Evolutionary conservation across 306 rosid genomes (phyloP).

Genomic region (Oxytropis ochrocephala): DNA sequence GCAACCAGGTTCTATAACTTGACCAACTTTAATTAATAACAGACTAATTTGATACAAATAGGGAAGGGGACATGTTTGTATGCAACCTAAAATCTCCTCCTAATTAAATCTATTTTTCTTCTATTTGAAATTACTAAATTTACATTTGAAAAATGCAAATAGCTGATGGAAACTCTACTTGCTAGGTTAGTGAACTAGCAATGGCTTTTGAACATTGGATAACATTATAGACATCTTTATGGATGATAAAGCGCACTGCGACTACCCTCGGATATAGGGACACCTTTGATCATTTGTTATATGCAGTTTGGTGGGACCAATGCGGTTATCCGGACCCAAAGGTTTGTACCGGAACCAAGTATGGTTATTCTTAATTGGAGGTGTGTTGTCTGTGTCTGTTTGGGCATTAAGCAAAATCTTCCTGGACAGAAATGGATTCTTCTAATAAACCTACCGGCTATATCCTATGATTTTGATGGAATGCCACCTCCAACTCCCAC

Average conservation of each 20-base stretch:
- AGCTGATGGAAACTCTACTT: slow-evolving; percentile 88
- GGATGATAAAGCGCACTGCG: slow-evolving; percentile 52
- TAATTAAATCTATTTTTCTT: neutral
- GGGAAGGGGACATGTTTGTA: slow-evolving; percentile 32
- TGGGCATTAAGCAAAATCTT: slow-evolving; percentile 75
- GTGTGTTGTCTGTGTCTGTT: slow-evolving; percentile 72
- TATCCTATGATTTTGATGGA: slow-evolving; percentile 86
- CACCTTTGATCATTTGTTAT: slow-evolving; percentile 89
- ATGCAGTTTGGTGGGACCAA: slow-evolving; percentile 94
- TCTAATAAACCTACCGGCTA: slow-evolving; percentile 83
- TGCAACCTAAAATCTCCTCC: slow-evolving; percentile 5
- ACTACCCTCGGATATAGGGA: slow-evolving; percentile 92
- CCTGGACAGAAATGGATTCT: slow-evolving; percentile 89
- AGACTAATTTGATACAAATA: slow-evolving; percentile 15
- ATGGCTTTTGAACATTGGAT: slow-evolving; percentile 98
- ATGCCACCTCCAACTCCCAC: slow-evolving; percentile 98
- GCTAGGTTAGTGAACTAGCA: slow-evolving; percentile 69
- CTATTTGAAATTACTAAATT: neutral
- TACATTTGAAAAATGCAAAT: neutral
- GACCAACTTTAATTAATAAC: neutral
- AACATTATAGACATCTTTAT: slow-evolving; percentile 64
- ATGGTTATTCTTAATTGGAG: slow-evolving; percentile 87
- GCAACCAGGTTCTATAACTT: slow-evolving; percentile 98
- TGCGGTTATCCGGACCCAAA: slow-evolving; percentile 72
- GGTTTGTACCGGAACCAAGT: slow-evolving; percentile 81